Evolutionary conservation across 345 rosid genomes (phyloP).

Genomic region (Salix exigua): DNA sequence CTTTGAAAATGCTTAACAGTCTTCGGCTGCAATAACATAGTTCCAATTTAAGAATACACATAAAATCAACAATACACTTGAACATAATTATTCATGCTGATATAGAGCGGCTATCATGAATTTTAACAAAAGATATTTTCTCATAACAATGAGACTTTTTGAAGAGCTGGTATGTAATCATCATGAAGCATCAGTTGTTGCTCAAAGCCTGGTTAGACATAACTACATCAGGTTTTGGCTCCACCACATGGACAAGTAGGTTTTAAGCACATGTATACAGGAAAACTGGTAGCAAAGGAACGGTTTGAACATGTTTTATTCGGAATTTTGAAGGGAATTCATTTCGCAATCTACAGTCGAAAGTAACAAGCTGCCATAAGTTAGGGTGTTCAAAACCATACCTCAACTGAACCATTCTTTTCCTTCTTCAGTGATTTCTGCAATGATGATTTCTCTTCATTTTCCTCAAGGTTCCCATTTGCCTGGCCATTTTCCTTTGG

Average conservation of each 20-base stretch:
- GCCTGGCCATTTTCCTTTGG: conserved; percentile 6
- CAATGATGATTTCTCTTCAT: conserved; percentile 37
- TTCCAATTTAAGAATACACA: background rate
- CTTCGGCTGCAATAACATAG: conserved; percentile 53
- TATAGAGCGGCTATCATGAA: background rate
- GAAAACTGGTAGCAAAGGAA: background rate
- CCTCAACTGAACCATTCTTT: conserved; percentile 57
- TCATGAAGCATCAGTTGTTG: background rate
- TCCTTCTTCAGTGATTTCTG: conserved; percentile 38
- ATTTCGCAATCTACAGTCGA: background rate
- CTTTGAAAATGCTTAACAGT: conserved; percentile 66
- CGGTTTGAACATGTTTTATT: background rate
- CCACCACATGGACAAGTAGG: background rate
- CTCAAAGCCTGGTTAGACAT: background rate
- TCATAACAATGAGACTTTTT: background rate
- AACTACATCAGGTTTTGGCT: background rate
- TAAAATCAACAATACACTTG: background rate
- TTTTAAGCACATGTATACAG: background rate
- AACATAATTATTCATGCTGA: background rate
- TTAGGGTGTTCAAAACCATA: conserved; percentile 15
- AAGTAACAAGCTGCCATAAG: background rate
- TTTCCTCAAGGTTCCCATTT: conserved; percentile 36
- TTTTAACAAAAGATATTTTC: background rate
- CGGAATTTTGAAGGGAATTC: background rate
- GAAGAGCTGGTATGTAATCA: background rate